Evolutionary conservation across 75 land plant species (phyloP).

Genomic region (Pseudotsuga menziesii): DNA sequence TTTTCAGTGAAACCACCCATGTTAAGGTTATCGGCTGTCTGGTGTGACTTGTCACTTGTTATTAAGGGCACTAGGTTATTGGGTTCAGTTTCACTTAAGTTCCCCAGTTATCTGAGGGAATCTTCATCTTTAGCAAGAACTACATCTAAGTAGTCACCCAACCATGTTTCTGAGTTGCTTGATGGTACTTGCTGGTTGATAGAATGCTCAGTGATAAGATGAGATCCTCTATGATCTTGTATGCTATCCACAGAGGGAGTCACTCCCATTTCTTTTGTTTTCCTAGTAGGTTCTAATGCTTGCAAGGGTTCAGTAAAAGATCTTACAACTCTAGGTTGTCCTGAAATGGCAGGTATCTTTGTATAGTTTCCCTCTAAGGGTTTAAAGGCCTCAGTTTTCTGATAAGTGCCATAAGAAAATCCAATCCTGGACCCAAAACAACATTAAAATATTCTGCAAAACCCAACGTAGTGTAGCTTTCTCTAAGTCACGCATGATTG

Average conservation of each 20-base stretch:
- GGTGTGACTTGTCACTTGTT: too few species aligned
- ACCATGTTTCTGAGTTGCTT: neutral
- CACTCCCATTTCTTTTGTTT: conserved; percentile 1
- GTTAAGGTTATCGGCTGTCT: too few species aligned
- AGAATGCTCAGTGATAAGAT: neutral
- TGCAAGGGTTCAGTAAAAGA: neutral
- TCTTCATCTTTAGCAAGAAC: neutral
- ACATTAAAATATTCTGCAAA: neutral
- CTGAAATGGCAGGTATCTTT: neutral
- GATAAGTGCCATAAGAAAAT: neutral
- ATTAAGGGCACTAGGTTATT: too few species aligned
- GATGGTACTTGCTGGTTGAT: neutral
- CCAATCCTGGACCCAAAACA: neutral
- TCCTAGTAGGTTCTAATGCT: neutral
- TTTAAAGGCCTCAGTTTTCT: neutral
- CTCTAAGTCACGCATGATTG: neutral
- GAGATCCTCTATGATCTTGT: neutral
- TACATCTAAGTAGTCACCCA: neutral
- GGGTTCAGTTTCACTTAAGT: too few species aligned
- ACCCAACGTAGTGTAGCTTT: neutral
- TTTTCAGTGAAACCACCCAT: too few species aligned
- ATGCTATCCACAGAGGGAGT: neutral
- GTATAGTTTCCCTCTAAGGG: neutral
- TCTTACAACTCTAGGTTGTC: neutral
- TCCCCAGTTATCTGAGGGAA: too few species aligned